phyloP scores from a whole-genome alignment of 352 stramenopile genomes.

The Phytophthora aleatoria region DNA sequence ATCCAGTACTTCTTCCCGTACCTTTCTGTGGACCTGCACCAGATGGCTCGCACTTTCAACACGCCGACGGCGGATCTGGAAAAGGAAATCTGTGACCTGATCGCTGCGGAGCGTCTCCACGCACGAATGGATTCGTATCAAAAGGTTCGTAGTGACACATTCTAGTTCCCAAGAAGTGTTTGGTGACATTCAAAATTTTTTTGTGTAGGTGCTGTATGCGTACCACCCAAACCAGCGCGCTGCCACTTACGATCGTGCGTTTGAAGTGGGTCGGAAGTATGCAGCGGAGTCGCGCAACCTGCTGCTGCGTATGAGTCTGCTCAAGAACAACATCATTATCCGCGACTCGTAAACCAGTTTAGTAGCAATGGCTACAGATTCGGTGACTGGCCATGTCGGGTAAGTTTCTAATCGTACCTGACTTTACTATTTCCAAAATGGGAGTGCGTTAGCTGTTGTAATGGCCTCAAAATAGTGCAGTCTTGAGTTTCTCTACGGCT shows the following conservation, averaged over 20 bases:
- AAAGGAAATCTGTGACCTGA: conserved; percentile 81
- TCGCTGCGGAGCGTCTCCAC: conserved; percentile 69
- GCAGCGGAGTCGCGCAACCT: conserved; percentile 81
- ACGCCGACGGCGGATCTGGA: conserved; percentile 65
- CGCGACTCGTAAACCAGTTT: conserved; percentile 50
- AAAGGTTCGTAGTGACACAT: conserved; percentile 50
- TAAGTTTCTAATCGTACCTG: conserved; percentile 27
- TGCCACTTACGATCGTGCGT: conserved; percentile 80
- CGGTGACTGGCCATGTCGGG: neutral
- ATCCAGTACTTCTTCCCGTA: conserved; percentile 92
- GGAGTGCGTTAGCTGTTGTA: neutral
- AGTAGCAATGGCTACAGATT: neutral
- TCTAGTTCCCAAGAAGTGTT: neutral
- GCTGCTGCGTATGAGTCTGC: conserved; percentile 83
- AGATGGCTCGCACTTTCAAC: conserved; percentile 89
- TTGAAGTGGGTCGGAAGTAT: conserved; percentile 84
- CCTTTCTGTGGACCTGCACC: conserved; percentile 80
- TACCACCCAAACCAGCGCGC: conserved; percentile 80
- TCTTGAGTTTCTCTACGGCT: conserved; percentile 14
- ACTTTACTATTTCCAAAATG: neutral
- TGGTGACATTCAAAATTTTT: neutral
- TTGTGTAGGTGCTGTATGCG: conserved; percentile 70
- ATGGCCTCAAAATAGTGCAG: conserved; percentile 16
- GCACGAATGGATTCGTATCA: conserved; percentile 90
- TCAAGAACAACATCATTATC: conserved; percentile 88